Evolutionary conservation across 2,329 filamentous ascomycete species (phyloP), one percentile per base, ranked within the genome.

Genomic region (Orbilia javanica): DNA sequence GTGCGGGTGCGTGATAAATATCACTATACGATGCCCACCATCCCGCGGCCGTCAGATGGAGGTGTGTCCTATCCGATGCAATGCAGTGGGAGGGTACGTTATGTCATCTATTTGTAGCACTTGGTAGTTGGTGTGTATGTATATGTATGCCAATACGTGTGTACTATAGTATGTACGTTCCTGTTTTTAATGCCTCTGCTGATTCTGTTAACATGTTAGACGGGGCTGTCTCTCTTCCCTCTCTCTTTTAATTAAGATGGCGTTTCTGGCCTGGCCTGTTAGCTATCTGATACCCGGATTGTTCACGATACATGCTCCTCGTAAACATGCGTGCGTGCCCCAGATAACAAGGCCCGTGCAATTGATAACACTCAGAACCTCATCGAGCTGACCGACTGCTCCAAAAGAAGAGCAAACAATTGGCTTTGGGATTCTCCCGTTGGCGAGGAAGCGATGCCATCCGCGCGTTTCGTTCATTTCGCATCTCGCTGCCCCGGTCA

Each of bases 371-470:
- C 13, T 15, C 3, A 10, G 20, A n/a, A 27, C 36, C 42, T 46
- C 57, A 64, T 22, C 39, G 39, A 46, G 39, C 60, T 64, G 60
- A 31, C 18, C 46, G 39, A 18, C 20, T 60, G 2, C 42, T 8
- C 20, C 4, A 10, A 44, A 44, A 44, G 34, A 25, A 25, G 31
- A 39, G 20, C 20, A 39, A 29, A 53, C 52, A 34, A 57, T 57
- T 57, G 52, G 52, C 34, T n/a, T 63, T 25, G 57, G 57, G 57
- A 42, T 31, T 20, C 57, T 42, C 39, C 39, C 29, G 46, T 70
- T 70, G 66, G 66, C 53, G 63, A 50, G 29, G 70, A 74, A 68
- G 70, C 63, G 70, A 74, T 46, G 52, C 48, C 70, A 67, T 46
- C 52, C 63, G 70, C 70, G 70, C 70, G 70, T 65, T 50, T 73